phyloP scores from a whole-genome alignment of 495 filamentous ascomycete species.

The Talaromyces nanjingensis region DNA sequence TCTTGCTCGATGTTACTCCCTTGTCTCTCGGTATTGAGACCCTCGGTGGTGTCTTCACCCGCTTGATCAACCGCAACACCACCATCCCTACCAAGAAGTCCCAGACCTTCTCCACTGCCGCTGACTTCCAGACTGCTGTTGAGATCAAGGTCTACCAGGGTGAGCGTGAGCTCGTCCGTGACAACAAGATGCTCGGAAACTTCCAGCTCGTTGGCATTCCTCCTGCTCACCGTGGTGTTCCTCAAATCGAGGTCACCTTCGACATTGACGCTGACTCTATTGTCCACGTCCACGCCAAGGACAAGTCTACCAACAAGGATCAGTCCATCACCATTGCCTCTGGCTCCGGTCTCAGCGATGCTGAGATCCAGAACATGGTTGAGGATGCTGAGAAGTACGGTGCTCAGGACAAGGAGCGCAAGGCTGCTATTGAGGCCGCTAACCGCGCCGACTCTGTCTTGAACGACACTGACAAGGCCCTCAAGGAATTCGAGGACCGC shows the following conservation, averaged over 20 bases:
- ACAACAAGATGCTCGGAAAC: conserved; percentile 99
- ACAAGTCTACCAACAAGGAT: conserved; percentile 99
- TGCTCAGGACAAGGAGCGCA: conserved; percentile 94
- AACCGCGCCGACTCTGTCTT: conserved; percentile 95
- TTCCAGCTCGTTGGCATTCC: conserved; percentile 99
- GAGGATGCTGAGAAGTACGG: conserved; percentile 95
- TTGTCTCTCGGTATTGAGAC: conserved; percentile 99
- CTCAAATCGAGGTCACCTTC: conserved; percentile 97
- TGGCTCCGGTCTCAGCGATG: conserved; percentile 91
- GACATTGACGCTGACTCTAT: conserved; percentile 99
- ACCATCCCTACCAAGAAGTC: conserved; percentile 99
- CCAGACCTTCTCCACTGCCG: conserved; percentile 95
- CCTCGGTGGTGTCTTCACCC: conserved; percentile 98
- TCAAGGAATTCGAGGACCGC: conserved; percentile 92
- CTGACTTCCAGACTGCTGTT: conserved; percentile 98
- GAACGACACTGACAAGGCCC: conserved; percentile 96
- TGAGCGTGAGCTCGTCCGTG: conserved; percentile 97
- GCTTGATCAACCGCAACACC: conserved; percentile 99
- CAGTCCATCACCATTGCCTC: conserved; percentile 99
- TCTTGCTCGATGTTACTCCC: conserved; percentile 94
- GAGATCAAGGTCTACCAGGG: conserved; percentile 99
- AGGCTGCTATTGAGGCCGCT: conserved; percentile 85
- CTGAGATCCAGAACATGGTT: conserved; percentile 95
- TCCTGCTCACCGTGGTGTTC: conserved; percentile 94
- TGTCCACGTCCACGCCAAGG: conserved; percentile 97